phyloP scores from a whole-genome alignment of 257 asterid genomes.

The Plantago elongata region DNA sequence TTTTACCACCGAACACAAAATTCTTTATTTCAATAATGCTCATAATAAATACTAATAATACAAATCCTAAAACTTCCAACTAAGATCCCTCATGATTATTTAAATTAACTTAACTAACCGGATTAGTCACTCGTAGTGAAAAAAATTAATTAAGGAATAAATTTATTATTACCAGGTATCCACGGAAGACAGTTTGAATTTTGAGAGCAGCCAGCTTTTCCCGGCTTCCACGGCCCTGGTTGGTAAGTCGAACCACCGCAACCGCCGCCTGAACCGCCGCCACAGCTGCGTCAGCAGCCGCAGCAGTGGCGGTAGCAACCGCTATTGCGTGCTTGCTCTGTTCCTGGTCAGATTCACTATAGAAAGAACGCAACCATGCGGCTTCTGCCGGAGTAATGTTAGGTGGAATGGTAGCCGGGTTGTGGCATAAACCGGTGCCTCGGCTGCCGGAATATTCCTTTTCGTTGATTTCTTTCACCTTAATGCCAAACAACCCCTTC shows the following conservation, averaged over 20 bases:
- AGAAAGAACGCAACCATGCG: constrained; percentile 66
- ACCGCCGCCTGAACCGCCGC: constrained; percentile 86
- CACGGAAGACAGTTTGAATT: constrained; percentile 67
- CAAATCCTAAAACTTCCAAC: background rate
- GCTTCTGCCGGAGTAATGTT: constrained; percentile 80
- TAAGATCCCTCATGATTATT: too few species aligned
- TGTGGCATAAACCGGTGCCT: constrained; percentile 2
- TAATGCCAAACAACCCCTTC: constrained; percentile 9
- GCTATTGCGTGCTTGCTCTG: constrained; percentile 88
- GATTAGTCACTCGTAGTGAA: too few species aligned
- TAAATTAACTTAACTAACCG: too few species aligned
- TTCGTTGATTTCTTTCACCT: constrained; percentile 2
- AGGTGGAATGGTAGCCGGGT: constrained; percentile 2
- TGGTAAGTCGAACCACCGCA: constrained; percentile 67
- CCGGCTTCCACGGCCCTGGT: constrained; percentile 48
- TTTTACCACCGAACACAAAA: too few species aligned
- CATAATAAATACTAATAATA: background rate
- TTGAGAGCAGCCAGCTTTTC: constrained; percentile 58
- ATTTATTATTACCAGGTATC: constrained; percentile 51
- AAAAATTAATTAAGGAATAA: background rate
- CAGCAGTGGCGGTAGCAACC: constrained; percentile 89
- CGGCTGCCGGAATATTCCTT: background rate
- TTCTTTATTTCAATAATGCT: background rate
- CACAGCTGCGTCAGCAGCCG: constrained; percentile 78
- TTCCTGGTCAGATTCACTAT: constrained; percentile 38